These are phyloP conservation scores for Fusarium cicatricum DNA, from an alignment of 2,329 filamentous ascomycete species.

Conservation along the genomic window DNA sequence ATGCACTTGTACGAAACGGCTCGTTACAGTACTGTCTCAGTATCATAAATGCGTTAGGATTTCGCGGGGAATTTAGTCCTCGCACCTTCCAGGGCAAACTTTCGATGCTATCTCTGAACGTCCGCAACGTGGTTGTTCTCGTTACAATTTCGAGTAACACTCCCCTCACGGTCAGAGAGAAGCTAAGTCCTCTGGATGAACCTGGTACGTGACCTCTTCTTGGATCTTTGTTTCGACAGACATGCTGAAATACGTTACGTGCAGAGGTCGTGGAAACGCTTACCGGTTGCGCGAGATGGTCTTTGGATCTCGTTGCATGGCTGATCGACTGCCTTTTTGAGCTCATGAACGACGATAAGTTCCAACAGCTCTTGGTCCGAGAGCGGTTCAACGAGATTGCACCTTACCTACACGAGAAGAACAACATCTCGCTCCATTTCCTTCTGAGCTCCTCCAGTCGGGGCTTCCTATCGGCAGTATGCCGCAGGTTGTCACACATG, in stretches of 20 bases:
- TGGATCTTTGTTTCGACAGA: constrained; percentile 7
- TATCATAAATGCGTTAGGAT: constrained; percentile 81
- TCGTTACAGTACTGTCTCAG: constrained; percentile 79
- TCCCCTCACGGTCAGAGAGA: constrained; percentile 62
- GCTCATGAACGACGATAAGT: constrained; percentile 61
- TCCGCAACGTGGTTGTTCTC: constrained; percentile 75
- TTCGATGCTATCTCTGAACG: constrained; percentile 76
- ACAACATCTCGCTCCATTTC: constrained; percentile 68
- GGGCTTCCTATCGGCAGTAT: constrained; percentile 74
- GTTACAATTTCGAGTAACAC: constrained; percentile 69
- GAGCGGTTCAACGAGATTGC: constrained; percentile 59
- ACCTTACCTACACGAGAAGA: constrained; percentile 60
- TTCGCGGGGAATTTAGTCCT: constrained; percentile 67
- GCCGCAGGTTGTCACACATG: constrained; percentile 68
- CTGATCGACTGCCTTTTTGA: constrained; percentile 66
- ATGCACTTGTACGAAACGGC: constrained; percentile 76
- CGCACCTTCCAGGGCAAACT: constrained; percentile 77
- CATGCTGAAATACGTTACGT: background rate
- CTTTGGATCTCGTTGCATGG: constrained; percentile 73
- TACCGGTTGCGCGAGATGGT: constrained; percentile 81
- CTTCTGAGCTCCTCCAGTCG: constrained; percentile 79
- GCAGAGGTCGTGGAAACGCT: constrained; percentile 76
- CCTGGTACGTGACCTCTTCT: constrained; percentile 46
- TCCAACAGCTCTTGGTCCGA: constrained; percentile 59
- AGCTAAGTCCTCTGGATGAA: constrained; percentile 69